phyloP scores from a whole-genome alignment of 352 stramenopile species.

The Phytopythium kandeliae region DNA sequence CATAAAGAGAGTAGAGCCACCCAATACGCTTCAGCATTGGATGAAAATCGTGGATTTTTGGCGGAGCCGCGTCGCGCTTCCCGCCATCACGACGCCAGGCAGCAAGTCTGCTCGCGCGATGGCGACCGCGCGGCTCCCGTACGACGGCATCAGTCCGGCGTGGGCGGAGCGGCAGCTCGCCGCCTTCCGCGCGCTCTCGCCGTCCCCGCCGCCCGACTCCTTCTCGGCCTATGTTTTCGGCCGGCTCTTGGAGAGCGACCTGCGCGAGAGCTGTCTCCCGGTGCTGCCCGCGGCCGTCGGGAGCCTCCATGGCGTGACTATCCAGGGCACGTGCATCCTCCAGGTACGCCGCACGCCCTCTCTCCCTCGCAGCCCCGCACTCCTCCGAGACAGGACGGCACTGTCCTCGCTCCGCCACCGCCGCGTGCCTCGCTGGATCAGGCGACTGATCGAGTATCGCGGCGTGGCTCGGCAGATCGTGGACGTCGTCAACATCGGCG shows the following conservation, averaged over 20 bases:
- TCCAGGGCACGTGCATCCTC: constrained; percentile 68
- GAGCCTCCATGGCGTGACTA: constrained; percentile 38
- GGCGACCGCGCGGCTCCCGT: constrained; percentile 21
- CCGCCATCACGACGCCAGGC: background rate
- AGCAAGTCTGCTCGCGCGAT: background rate
- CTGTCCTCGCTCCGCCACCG: background rate
- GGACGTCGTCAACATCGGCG: constrained; percentile 73
- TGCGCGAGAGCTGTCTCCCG: constrained; percentile 61
- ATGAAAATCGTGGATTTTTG: background rate
- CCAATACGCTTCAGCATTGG: background rate
- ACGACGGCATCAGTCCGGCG: constrained; percentile 44
- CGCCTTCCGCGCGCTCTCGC: constrained; percentile 22
- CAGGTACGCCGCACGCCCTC: constrained; percentile 30
- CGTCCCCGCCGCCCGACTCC: constrained; percentile 12
- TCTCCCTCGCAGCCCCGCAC: background rate
- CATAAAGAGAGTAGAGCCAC: no score
- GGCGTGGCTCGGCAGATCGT: constrained; percentile 37
- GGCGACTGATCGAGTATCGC: background rate
- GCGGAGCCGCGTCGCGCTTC: background rate
- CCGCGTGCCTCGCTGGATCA: background rate
- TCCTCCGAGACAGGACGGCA: background rate
- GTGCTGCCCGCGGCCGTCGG: constrained; percentile 44
- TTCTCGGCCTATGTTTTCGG: constrained; percentile 55
- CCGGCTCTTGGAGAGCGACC: constrained; percentile 50
- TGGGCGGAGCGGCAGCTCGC: constrained; percentile 50